These are phyloP conservation scores for Graphilbum sp. DNA, from an alignment of 2,329 filamentous ascomycete genomes.

Conservation along the genomic window DNA sequence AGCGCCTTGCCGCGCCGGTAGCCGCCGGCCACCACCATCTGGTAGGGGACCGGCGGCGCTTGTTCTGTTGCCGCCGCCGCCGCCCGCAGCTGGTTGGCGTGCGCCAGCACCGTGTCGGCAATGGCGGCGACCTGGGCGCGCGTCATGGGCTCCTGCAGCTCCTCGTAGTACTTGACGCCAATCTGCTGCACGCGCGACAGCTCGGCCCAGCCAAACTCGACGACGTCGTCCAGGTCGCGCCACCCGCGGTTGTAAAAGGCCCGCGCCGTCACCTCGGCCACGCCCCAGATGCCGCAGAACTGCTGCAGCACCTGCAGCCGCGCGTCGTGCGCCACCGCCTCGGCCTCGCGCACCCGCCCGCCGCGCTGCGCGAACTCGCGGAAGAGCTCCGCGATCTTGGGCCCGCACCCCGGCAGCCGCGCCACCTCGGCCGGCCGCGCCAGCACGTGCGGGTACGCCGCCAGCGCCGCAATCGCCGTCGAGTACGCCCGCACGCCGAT, in stretches of 20 bases:
- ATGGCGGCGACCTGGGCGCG: conserved; percentile 60
- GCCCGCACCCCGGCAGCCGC: conserved; percentile 61
- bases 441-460: conserved; percentile 54
- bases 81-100: conserved; percentile 43
- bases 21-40: conserved; percentile 55
- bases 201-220: conserved; percentile 63
- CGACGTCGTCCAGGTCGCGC: conserved; percentile 70
- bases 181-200: conserved; percentile 79
- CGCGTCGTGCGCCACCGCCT: conserved; percentile 46
- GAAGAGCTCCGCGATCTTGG: conserved; percentile 64
- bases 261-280: conserved; percentile 63
- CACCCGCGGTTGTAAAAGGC: conserved; percentile 70
- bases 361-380: conserved; percentile 53
- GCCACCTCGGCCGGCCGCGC: conserved; percentile 23
- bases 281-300: conserved; percentile 87
- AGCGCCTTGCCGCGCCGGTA: conserved; percentile 62
- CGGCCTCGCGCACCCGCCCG: conserved; percentile 40
- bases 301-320: conserved; percentile 45
- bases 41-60: conserved; percentile 23
- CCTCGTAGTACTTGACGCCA: conserved; percentile 84
- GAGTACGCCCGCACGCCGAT: conserved; percentile 78
- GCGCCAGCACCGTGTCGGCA: conserved; percentile 40
- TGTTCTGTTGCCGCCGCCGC: conserved; percentile 5
- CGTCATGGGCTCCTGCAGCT: conserved; percentile 57
- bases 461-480: conserved; percentile 65